These are phyloP conservation scores for Ceratocystis diversiconidia DNA, from an alignment of 2,329 filamentous ascomycete species.

Conservation along the genomic window DNA sequence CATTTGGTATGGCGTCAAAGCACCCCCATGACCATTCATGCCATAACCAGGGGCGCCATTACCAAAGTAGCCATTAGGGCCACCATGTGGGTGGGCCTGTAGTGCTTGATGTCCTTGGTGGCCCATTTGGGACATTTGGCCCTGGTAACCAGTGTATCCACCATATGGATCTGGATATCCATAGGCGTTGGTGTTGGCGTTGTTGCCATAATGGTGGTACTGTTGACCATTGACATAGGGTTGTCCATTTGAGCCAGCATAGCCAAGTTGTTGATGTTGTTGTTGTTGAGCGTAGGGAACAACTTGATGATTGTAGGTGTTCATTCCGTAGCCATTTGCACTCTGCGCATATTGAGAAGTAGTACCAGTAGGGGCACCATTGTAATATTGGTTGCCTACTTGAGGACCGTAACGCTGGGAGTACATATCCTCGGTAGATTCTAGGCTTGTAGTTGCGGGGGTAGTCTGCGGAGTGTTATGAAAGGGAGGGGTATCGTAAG, in stretches of 20 bases:
- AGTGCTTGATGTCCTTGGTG: conserved; percentile 4
- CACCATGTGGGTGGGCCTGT: neutral
- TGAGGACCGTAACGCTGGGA: conserved; percentile 24
- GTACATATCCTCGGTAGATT: conserved; percentile 49
- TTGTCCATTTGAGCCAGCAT: neutral
- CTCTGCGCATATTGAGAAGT: conserved; percentile 25
- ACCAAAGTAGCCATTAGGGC: conserved; percentile 24
- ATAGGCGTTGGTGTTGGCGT: conserved; percentile 20
- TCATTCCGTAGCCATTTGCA: conserved; percentile 26
- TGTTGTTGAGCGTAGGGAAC: conserved; percentile 30
- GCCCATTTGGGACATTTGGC: conserved; percentile 6
- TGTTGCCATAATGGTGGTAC: conserved; percentile 4
- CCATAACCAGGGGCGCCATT: conserved; percentile 21
- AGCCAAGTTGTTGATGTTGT: conserved; percentile 12
- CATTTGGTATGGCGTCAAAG: conserved; percentile 10
- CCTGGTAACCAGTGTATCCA: neutral
- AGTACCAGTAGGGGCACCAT: neutral
- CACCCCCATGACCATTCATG: conserved; percentile 8
- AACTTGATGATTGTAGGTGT: conserved; percentile 25
- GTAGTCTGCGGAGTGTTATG: conserved; percentile 29
- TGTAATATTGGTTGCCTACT: conserved; percentile 19
- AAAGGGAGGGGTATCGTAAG: conserved; percentile 15
- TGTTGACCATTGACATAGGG: neutral
- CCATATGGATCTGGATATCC: conserved; percentile 16
- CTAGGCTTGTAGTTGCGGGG: conserved; percentile 44